phyloP scores from a whole-genome alignment of 2,329 filamentous ascomycete genomes.

The Aspergillus pseudoglaucus region DNA sequence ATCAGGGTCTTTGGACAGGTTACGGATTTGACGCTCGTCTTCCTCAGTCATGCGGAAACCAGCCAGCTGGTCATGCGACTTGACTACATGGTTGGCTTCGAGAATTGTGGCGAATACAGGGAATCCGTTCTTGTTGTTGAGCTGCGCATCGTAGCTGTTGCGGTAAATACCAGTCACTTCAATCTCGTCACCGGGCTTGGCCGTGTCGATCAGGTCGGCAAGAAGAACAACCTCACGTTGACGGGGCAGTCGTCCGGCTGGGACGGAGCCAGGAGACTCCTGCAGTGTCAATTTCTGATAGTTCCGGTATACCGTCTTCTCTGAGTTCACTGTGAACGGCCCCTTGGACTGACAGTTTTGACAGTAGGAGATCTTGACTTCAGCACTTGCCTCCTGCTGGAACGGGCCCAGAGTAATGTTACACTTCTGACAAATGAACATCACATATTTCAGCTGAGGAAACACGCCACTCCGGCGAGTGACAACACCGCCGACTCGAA shows the following conservation, averaged over 20 bases:
- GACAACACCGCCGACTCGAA: conserved; percentile 90
- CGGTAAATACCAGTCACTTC: conserved; percentile 95
- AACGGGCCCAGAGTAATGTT: conserved; percentile 88
- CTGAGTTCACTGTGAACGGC: conserved; percentile 90
- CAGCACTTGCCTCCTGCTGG: conserved; percentile 92
- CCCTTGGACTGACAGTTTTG: conserved; percentile 93
- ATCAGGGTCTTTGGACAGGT: conserved; percentile 78
- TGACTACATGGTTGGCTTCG: conserved; percentile 95
- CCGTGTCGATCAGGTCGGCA: conserved; percentile 93
- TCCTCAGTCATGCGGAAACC: conserved; percentile 93
- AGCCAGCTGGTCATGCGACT: conserved; percentile 93
- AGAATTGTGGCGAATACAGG: conserved; percentile 96
- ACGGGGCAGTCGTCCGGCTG: conserved; percentile 86
- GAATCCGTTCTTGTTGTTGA: conserved; percentile 98
- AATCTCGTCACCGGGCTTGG: conserved; percentile 95
- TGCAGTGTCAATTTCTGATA: conserved; percentile 97
- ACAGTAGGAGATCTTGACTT: conserved; percentile 94
- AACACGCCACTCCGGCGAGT: conserved; percentile 93
- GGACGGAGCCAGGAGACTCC: conserved; percentile 93
- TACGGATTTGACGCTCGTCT: conserved; percentile 85
- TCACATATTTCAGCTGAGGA: conserved; percentile 95
- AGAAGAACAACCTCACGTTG: conserved; percentile 91
- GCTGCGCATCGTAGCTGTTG: conserved; percentile 95
- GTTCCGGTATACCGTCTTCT: conserved; percentile 97
- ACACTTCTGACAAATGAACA: conserved; percentile 95